Percentiles rank a stretch among this genome's conserved stretches.
These are phyloP conservation scores for Elaeagnus macrophylla DNA, from an alignment of 306 rosid genomes.

Conservation along the genomic window DNA sequence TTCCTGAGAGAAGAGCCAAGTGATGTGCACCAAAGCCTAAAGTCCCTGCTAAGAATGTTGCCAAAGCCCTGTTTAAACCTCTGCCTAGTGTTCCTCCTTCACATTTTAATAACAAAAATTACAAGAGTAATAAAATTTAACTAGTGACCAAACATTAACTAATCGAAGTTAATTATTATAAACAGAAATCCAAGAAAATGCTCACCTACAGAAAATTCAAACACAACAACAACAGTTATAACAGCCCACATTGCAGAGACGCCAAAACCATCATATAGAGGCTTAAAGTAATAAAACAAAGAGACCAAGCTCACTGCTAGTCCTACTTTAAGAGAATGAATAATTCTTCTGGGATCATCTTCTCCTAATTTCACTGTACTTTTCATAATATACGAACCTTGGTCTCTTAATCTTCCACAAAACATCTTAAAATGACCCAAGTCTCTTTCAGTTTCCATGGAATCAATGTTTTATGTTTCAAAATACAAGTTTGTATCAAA, in stretches of 20 bases:
- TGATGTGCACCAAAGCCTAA: slow-evolving; percentile 26
- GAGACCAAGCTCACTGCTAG: slow-evolving; percentile 29
- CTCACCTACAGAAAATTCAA: slow-evolving; percentile 25
- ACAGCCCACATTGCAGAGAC: slow-evolving; percentile 31
- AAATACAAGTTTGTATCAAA: too few relatives aligned
- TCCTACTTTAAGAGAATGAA: slow-evolving; percentile 35
- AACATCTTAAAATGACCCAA: not conserved
- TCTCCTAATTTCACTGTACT: slow-evolving; percentile 17
- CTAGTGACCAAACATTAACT: too few relatives aligned
- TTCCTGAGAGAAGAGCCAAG: slow-evolving; percentile 24
- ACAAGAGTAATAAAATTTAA: too few relatives aligned
- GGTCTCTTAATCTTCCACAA: not conserved
- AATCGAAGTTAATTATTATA: too few relatives aligned
- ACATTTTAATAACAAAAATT: slow-evolving; percentile 2
- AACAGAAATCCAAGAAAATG: not conserved
- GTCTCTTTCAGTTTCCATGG: too few relatives aligned
- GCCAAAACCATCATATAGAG: slow-evolving; percentile 23
- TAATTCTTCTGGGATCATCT: slow-evolving; percentile 39
- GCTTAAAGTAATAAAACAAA: slow-evolving; percentile 18
- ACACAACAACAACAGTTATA: slow-evolving; percentile 22
- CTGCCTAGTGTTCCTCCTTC: slow-evolving; percentile 36
- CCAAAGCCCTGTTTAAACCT: slow-evolving; percentile 30
- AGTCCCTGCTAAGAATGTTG: slow-evolving; percentile 27
- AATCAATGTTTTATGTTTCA: too few relatives aligned
- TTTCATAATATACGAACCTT: not conserved